Evolutionary conservation across 208 protist genomes (phyloP), one percentile per base, ranked within the genome.

Genomic region (Blechomonas ayalai): DNA sequence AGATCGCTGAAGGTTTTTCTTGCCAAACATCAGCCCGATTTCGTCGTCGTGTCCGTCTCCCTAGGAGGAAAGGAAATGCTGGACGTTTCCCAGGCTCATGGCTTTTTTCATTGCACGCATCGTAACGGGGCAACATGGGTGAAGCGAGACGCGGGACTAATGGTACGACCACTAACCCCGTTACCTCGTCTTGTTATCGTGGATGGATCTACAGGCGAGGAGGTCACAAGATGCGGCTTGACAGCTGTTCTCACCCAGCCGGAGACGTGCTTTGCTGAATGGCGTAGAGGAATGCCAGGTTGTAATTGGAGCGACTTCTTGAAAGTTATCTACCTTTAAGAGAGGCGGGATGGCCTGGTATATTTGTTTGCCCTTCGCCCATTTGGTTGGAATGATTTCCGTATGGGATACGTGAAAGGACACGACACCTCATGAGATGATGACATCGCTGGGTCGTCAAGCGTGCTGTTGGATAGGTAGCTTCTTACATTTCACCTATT

Each of bases 71-170:
- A 78, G 54, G 72, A 88, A 52, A 86, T 86, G 75, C 56, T 67
- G 38, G 70, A 86, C 47, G 38, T 82, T 8, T 74, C 79, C 24
- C 62, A 67, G 7, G 44, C 57, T n/a, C 65, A 75, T 26, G 83
- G 83, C 51, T 92, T 92, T 52, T 89, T 73, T 47, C 83, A 92
- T 48, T 78, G 69, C 51, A 69, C 62, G 3, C 79, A 88, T 46
- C 72, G 73, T 22, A 53, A 88, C 37, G 83, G 83, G 12, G 79
- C 72, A 26, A 75, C 65, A 39, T 86, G 73, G 79, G 72, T 92
- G 51, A 38, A 45, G 53, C 60, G 79, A 10, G 83, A 92, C 46
- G 41, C 64, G 10, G 79, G 79, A 5, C 18, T 92, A 13, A 67
- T 68, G 59, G 28, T 77, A 16, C 41, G 65, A 10, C 61, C 59